These are phyloP conservation scores for Coemansia asiatica DNA, from an alignment of 192 early-diverging fungal genomes.

Conservation along the genomic window DNA sequence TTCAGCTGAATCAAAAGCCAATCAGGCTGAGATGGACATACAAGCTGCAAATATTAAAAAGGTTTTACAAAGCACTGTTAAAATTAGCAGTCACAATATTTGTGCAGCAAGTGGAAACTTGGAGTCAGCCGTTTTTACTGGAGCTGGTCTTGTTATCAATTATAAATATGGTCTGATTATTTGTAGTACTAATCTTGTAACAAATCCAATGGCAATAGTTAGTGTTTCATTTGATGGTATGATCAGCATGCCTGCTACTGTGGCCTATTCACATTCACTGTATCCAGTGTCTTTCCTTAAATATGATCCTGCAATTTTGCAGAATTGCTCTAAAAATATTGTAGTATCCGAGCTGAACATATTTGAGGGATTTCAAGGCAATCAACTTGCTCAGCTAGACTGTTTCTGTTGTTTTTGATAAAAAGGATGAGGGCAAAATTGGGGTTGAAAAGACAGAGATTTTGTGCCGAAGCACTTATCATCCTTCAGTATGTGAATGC, in stretches of 20 bases:
- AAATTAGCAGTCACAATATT: neutral
- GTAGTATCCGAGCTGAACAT: neutral
- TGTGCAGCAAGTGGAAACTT: neutral
- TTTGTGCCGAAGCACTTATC: neutral
- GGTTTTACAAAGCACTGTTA: neutral
- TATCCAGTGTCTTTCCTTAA: slow-evolving; percentile 2
- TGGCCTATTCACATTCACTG: neutral
- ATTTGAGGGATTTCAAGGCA: too few relatives aligned
- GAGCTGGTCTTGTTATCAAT: neutral
- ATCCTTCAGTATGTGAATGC: neutral
- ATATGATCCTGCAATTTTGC: neutral
- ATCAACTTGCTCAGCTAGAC: too few relatives aligned
- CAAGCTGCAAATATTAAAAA: neutral
- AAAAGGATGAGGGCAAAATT: neutral
- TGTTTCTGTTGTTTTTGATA: neutral
- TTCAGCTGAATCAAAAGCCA: too few relatives aligned
- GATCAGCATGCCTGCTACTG: neutral
- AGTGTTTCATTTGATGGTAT: neutral
- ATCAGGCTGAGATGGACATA: too few relatives aligned
- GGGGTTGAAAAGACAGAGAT: neutral
- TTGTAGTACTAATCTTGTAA: neutral
- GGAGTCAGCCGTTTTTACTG: neutral
- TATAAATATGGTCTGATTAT: neutral
- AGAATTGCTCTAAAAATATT: neutral
- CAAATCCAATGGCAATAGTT: neutral